Evolutionary conservation across 2,329 filamentous ascomycete species (phyloP).

Genomic region (Chaetothyriales sp.): DNA sequence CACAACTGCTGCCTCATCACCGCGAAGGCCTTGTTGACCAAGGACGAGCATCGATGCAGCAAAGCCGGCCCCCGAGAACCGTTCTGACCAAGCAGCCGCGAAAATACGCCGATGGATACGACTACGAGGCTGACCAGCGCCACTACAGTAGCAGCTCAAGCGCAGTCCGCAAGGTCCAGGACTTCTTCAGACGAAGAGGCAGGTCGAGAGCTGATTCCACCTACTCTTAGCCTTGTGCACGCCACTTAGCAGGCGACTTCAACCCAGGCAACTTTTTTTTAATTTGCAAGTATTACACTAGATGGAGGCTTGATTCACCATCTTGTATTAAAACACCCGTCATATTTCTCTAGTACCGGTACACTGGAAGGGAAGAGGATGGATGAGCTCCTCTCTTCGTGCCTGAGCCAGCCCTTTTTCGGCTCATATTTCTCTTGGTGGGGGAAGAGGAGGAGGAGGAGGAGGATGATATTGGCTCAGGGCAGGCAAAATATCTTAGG

Average conservation of each 20-base stretch:
- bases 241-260: background rate
- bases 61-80: constrained; percentile 31
- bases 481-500: background rate
- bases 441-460: too few relatives aligned
- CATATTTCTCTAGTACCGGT: background rate
- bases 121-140: constrained; percentile 45
- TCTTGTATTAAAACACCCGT: background rate
- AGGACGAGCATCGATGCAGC: constrained; percentile 28
- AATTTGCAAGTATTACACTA: background rate
- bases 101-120: constrained; percentile 75
- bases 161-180: constrained; percentile 86
- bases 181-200: constrained; percentile 83
- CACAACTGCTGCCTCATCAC: constrained; percentile 18
- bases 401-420: background rate
- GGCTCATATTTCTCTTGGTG: background rate
- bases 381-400: background rate
- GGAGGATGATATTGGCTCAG: background rate
- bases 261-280: background rate
- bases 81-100: constrained; percentile 74
- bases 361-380: background rate
- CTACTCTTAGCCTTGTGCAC: constrained; percentile 2
- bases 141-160: constrained; percentile 70
- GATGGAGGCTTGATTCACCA: background rate
- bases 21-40: constrained; percentile 24
- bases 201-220: constrained; percentile 48